These are phyloP conservation scores for Alternaria gansuensis DNA, from an alignment of 2,329 filamentous ascomycete species.

Conservation along the genomic window DNA sequence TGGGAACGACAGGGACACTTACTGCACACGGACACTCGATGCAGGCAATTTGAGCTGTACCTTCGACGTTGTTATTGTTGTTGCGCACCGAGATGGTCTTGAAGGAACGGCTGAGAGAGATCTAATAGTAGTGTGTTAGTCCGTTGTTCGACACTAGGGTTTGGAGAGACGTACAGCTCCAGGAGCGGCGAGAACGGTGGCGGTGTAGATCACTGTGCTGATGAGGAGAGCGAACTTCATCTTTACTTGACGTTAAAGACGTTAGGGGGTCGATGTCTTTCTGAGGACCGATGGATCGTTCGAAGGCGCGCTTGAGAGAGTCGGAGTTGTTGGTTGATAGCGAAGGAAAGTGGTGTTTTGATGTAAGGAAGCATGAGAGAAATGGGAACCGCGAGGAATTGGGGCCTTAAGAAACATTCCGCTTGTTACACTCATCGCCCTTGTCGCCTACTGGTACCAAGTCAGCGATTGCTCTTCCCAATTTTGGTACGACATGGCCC, in stretches of 20 bases:
- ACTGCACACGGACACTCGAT: slow-evolving; percentile 16
- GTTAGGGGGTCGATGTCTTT: not conserved
- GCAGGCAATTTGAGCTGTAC: slow-evolving; percentile 10
- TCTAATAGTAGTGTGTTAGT: not conserved
- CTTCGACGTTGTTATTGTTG: not conserved
- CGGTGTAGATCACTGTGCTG: slow-evolving; percentile 9
- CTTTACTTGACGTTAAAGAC: not conserved
- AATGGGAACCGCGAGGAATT: not conserved
- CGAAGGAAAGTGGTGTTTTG: not conserved
- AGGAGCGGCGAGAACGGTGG: slow-evolving; percentile 15
- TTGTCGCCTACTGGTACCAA: not conserved
- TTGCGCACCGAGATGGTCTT: slow-evolving; percentile 10
- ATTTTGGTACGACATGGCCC: not conserved
- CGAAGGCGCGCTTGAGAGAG: not conserved
- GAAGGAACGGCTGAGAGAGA: slow-evolving; percentile 17
- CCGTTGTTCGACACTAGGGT: not conserved
- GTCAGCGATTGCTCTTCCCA: not conserved
- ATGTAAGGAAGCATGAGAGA: not conserved
- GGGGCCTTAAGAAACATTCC: not conserved
- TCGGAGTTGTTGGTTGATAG: not conserved
- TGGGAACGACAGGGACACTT: not conserved
- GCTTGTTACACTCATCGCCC: not conserved
- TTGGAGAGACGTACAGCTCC: slow-evolving; percentile 3
- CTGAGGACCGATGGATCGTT: not conserved
- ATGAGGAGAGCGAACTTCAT: slow-evolving; percentile 19